Evolutionary conservation across 1,139 yeast genomes (phyloP).

Genomic region (Blastobotrys apis): DNA sequence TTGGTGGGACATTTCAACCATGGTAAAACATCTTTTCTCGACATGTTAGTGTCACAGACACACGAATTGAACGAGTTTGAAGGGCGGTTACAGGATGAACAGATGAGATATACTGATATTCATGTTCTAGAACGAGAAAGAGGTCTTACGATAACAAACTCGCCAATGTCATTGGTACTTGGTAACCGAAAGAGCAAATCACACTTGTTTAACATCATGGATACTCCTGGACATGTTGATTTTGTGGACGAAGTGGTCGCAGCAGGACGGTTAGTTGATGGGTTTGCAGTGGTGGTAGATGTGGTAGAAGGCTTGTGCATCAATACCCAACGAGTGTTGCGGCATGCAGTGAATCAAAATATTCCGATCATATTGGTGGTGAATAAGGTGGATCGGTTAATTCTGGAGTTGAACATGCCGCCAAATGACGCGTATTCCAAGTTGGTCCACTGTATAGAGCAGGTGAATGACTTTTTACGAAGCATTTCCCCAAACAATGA

Average conservation of each 20-base stretch:
- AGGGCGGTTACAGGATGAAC: slow-evolving; percentile 34
- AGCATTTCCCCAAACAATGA: slow-evolving; percentile 14
- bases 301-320: slow-evolving; percentile 74
- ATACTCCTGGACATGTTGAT: slow-evolving; percentile 89
- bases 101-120: slow-evolving; percentile 64
- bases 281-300: slow-evolving; percentile 70
- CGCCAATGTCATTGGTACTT: slow-evolving; percentile 61
- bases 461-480: slow-evolving; percentile 51
- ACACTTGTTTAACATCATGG: slow-evolving; percentile 58
- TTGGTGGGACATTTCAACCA: slow-evolving; percentile 76
- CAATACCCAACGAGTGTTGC: slow-evolving; percentile 47
- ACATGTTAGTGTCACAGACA: slow-evolving; percentile 59
- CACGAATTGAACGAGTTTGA: slow-evolving; percentile 42
- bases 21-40: slow-evolving; percentile 86
- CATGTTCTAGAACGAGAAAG: slow-evolving; percentile 65
- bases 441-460: slow-evolving; percentile 56
- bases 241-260: slow-evolving; percentile 71
- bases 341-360: slow-evolving; percentile 46
- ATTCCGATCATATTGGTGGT: slow-evolving; percentile 57
- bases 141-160: slow-evolving; percentile 61
- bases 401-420: slow-evolving; percentile 72
- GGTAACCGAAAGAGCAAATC: slow-evolving; percentile 56
- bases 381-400: slow-evolving; percentile 80
- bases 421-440: slow-evolving; percentile 71
- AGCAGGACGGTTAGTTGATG: slow-evolving; percentile 58